Percentiles rank a stretch among this genome's conserved stretches.
phyloP scores from a whole-genome alignment of 495 filamentous ascomycete species.

The Cercophora samala region DNA sequence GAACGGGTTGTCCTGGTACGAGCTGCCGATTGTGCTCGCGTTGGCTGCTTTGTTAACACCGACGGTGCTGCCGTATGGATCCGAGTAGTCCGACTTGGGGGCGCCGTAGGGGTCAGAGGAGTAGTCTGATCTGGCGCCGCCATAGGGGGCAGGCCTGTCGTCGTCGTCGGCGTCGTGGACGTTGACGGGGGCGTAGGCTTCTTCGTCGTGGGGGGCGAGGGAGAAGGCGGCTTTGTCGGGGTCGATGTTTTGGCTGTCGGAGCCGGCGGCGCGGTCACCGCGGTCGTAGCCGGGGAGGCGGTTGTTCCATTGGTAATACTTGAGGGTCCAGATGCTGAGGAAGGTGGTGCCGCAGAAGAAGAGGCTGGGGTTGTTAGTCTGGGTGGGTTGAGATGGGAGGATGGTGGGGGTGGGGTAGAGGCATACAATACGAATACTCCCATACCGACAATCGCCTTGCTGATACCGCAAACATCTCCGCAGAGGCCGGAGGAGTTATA shows the following conservation, averaged over 20 bases:
- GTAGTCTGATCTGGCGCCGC: conserved; percentile 26
- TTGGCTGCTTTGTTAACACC: conserved; percentile 18
- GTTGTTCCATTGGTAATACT: conserved; percentile 75
- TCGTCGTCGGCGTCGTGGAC: conserved; percentile 43
- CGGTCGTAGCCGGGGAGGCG: conserved; percentile 64
- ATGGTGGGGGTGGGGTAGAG: background rate
- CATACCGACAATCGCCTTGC: conserved; percentile 73
- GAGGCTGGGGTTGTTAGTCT: conserved; percentile 50
- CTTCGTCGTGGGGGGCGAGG: conserved; percentile 54
- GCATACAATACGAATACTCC: conserved; percentile 79
- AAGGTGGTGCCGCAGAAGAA: conserved; percentile 68
- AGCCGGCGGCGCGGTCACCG: conserved; percentile 38
- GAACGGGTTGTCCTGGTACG: conserved; percentile 31
- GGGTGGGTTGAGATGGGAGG: background rate
- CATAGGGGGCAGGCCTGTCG: conserved; percentile 13
- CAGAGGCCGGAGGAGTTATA: conserved; percentile 55
- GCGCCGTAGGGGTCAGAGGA: conserved; percentile 10
- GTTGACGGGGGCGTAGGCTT: conserved; percentile 48
- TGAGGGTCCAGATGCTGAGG: conserved; percentile 72
- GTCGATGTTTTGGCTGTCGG: conserved; percentile 47
- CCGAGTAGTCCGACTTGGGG: conserved; percentile 30
- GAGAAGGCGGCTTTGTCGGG: conserved; percentile 59
- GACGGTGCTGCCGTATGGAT: conserved; percentile 31
- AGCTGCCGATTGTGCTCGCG: conserved; percentile 14
- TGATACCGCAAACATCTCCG: conserved; percentile 61